A percentile compares a stretch with the other conserved stretches of the same genome.
Evolutionary conservation across 345 rosid species (phyloP).

Genomic region (Gossypium sturtianum): DNA sequence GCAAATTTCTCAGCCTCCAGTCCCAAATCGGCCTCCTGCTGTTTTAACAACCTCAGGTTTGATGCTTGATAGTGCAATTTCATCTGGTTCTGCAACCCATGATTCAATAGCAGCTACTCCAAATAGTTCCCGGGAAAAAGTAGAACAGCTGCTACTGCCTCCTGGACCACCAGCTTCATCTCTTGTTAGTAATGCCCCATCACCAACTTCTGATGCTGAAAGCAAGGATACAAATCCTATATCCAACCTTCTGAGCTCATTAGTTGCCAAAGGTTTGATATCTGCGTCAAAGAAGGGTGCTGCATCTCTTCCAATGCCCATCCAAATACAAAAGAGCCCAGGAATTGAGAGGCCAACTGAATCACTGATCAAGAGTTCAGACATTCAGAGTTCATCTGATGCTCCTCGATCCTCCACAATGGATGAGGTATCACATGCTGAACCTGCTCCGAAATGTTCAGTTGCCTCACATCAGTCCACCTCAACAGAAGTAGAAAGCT

Average conservation of each 20-base stretch:
- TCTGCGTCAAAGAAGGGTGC: constrained; percentile 62
- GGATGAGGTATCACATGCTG: constrained; percentile 30
- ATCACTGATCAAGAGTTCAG: constrained; percentile 25
- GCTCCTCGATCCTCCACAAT: constrained; percentile 24
- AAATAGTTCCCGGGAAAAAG: constrained; percentile 30
- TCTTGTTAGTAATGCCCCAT: constrained; percentile 24
- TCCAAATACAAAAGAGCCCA: constrained; percentile 28
- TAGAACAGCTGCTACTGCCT: constrained; percentile 39
- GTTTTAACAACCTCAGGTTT: constrained; percentile 29
- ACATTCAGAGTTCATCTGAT: constrained; percentile 27
- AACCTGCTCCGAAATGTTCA: constrained; percentile 32
- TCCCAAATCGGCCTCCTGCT: constrained; percentile 30
- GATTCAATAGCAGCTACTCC: constrained; percentile 22
- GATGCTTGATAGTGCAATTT: constrained; percentile 21
- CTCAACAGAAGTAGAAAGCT: constrained; percentile 29
- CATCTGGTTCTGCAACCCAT: constrained; percentile 16
- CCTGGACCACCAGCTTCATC: constrained; percentile 37
- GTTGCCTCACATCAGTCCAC: constrained; percentile 22
- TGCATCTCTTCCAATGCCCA: constrained; percentile 28
- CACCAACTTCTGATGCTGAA: constrained; percentile 34
- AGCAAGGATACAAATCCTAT: constrained; percentile 55
- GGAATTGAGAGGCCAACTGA: constrained; percentile 3
- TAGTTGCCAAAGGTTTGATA: constrained; percentile 88
- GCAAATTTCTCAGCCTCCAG: constrained; percentile 33
- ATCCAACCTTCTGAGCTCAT: constrained; percentile 78